Conservation (phyloP, 768 basidiomycete genomes). For the Pisolithus albus region DNA sequence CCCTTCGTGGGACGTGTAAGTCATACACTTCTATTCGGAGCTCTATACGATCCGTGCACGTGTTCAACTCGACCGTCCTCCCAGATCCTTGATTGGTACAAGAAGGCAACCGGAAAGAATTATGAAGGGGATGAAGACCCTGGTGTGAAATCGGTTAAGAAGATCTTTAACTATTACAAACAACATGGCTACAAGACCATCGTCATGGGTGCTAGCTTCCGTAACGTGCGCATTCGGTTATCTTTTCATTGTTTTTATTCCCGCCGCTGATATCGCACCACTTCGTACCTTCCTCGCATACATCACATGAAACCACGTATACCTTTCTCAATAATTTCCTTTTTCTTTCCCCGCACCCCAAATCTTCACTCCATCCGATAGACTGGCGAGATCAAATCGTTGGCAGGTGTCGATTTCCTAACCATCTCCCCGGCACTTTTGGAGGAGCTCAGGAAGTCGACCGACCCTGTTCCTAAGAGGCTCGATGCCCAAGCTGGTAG, state of each 20-base stretch:
- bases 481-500: slow-evolving; percentile 61
- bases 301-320: no score
- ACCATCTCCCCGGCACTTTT: slow-evolving; percentile 90
- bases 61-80: neutral
- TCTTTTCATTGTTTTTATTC: neutral
- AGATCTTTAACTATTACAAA: slow-evolving; percentile 99
- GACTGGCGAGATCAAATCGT: slow-evolving; percentile 87
- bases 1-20: slow-evolving; percentile 97
- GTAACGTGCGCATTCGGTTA: slow-evolving; percentile 60
- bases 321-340: neutral
- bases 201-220: slow-evolving; percentile 99
- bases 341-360: neutral
- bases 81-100: slow-evolving; percentile 99
- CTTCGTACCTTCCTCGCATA: neutral
- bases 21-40: slow-evolving; percentile 12
- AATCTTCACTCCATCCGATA: slow-evolving; percentile 22
- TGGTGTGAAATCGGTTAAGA: slow-evolving; percentile 91
- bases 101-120: slow-evolving; percentile 79
- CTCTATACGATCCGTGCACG: neutral
- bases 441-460: slow-evolving; percentile 85
- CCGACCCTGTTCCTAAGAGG: slow-evolving; percentile 73
- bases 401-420: slow-evolving; percentile 96
- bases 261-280: slow-evolving; percentile 4
- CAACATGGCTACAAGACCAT: slow-evolving; percentile 98
- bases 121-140: slow-evolving; percentile 93